Percentiles rank a stretch among this genome's conserved stretches.
phyloP scores from a whole-genome alignment of 2,329 filamentous ascomycete species.

The Aspergillus sp. region DNA sequence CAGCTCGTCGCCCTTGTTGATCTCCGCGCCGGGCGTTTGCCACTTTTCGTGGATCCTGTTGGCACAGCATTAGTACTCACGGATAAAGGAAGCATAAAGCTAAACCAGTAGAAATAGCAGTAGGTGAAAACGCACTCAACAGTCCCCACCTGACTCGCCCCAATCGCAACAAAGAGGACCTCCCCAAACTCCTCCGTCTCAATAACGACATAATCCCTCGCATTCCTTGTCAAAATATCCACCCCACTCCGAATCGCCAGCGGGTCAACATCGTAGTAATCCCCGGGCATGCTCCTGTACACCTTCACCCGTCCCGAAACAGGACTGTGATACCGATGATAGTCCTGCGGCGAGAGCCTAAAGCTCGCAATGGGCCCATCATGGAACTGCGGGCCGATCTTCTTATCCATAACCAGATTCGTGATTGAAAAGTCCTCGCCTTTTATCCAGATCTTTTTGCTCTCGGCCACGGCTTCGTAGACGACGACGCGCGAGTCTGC shows the following conservation, averaged over 20 bases:
- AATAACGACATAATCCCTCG: constrained; percentile 44
- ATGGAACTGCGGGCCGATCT: constrained; percentile 38
- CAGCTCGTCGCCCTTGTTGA: constrained; percentile 48
- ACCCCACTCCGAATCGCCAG: constrained; percentile 37
- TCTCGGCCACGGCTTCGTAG: constrained; percentile 40
- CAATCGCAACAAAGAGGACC: constrained; percentile 50
- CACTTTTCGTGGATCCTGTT: constrained; percentile 41
- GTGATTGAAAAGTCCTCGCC: constrained; percentile 49
- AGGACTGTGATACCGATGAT: constrained; percentile 53
- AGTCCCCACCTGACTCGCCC: constrained; percentile 46
- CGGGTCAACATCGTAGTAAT: constrained; percentile 52
- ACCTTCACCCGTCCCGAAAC: constrained; percentile 45
- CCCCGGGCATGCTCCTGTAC: constrained; percentile 46
- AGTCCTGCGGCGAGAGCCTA: constrained; percentile 51
- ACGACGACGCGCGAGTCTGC: constrained; percentile 46
- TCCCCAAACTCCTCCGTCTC: constrained; percentile 46
- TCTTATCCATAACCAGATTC: constrained; percentile 42
- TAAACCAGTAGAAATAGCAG: no score
- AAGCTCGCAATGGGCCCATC: constrained; percentile 48
- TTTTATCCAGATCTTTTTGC: constrained; percentile 49
- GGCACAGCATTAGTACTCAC: background rate
- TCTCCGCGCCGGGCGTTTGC: constrained; percentile 32
- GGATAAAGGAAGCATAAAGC: no score
- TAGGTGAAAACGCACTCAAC: constrained; percentile 39
- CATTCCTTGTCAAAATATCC: constrained; percentile 46